Evolutionary conservation across 1,139 yeast species (phyloP).

Genomic region (Candida tropicalis): DNA sequence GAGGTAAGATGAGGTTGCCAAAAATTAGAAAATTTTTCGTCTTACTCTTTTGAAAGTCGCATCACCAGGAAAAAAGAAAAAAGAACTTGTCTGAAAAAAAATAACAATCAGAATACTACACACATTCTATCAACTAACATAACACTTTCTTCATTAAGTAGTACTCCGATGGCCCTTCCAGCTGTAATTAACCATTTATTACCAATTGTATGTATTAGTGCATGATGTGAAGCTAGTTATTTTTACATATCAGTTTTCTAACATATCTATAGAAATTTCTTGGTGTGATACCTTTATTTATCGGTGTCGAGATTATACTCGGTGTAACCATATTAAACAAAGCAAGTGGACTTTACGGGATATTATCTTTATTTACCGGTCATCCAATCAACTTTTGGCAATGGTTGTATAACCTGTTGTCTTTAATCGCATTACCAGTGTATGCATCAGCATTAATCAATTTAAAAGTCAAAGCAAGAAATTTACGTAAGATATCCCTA

Average conservation of each 20-base stretch:
- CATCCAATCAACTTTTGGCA: constrained; percentile 84
- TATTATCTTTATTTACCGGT: constrained; percentile 84
- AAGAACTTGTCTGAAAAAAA: background rate
- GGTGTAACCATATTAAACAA: constrained; percentile 82
- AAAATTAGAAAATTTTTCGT: constrained; percentile 6
- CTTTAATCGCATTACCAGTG: constrained; percentile 65
- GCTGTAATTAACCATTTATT: constrained; percentile 21
- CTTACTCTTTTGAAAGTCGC: background rate
- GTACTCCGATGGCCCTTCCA: constrained; percentile 17
- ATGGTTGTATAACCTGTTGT: constrained; percentile 75
- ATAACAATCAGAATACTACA: no score
- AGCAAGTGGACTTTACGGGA: constrained; percentile 87
- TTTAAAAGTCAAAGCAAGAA: constrained; percentile 31
- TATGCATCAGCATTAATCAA: constrained; percentile 63
- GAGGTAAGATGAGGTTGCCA: constrained; percentile 5
- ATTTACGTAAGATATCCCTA: constrained; percentile 52
- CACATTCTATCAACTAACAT: no score
- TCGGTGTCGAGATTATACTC: constrained; percentile 86
- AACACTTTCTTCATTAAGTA: no score
- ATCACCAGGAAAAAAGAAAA: background rate
- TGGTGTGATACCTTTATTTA: constrained; percentile 70
- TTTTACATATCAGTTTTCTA: background rate
- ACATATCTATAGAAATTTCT: constrained; percentile 47
- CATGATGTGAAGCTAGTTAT: background rate
- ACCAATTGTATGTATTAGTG: constrained; percentile 28